Base-by-base conservation (phyloP, 305 asterid species). In the Coffea humblotiana region DNA sequence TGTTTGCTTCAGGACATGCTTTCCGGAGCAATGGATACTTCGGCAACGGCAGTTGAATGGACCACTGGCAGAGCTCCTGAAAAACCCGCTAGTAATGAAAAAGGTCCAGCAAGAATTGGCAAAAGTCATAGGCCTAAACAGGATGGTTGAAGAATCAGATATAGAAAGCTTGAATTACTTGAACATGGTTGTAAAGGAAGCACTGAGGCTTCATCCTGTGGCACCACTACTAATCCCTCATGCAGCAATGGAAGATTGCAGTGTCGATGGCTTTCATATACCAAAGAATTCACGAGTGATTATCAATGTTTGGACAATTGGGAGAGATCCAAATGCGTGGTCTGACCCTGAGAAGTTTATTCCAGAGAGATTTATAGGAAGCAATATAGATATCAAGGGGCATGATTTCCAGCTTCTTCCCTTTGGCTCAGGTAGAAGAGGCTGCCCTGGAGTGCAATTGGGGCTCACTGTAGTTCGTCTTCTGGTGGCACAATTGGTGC, bases 211-310 rank as follows among this genome's bases (percentile, higher is more conserved):
- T 8, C 97, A 92, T 78, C 91, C 91, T 0, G 91, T 82, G 65
- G 92, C 84, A 47, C 91, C 93, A 35, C 72, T 91, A 8, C 63
- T 89, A n/a, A 0, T 91, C 23, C 97, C 93, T 80, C 94, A 87
- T 64, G 89, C 85, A 35, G 74, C 92, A 4, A 81, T 66, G 54
- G 88, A 90, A 71, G 92, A 92, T 54, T 81, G 88, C 78, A 79
- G 21, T 0, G 84, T 92, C 0, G 79, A 81, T 4, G 93, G 90
- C 8, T 84, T 83, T 61, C 52, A 82, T 58, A 85, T 92, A n/a
- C 87, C 88, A 1, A 87, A 87, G 51, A 75, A 79, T 21, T 82
- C 92, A 0, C 82, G 89, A n/a, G 49, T 89, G 18, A 61, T 90
- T 23, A 40, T 90, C 35, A 90, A 89, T n/a, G 29, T 72, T 1